Base-by-base conservation (phyloP, 495 filamentous ascomycete genomes). In the Xylaria bambusicola region DNA sequence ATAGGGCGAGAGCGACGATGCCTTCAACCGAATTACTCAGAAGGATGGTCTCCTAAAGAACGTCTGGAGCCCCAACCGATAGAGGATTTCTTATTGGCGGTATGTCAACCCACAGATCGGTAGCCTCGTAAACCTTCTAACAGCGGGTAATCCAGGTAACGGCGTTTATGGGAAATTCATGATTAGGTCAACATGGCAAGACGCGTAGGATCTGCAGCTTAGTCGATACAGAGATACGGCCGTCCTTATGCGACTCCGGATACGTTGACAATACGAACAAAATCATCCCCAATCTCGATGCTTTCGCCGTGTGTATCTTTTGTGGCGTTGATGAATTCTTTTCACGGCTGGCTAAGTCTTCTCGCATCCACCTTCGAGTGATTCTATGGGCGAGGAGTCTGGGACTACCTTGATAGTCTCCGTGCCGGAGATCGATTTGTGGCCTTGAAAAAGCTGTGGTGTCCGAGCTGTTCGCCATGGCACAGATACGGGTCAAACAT, bases 401-500 rank as follows among this genome's bases (percentile, higher is more conserved):
- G 76, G 71, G 70, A 75, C 78, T 83, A 81, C 77, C 50, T 67
- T 65, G 74, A 80, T 83, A 80, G 81, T 67, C 63, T 63, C 68
- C 73, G 55, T 78, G 82, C 82, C 81, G 82, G 67, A 83, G 68
- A 84, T 81, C 60, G 68, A 83, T 18, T 47, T 61, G 27, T 78
- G 81, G 84, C 88, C 88, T 87, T 79, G 84, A 91, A 93, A 90
- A 91, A 93, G 91, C 91, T 85, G 85, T 87, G 79, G 80, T 80
- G 81, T 80, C 78, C 72, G 86, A 90, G 77, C 76, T 73, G 80
- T 84, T 80, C 82, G 79, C 86, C 78, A 81, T 83, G 85, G 91
- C 88, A 95, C 91, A 96, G 91, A 96, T 96, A 96, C 91, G 88
- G 91, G 90, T 82, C 85, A 82, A 78, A 95, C 88, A 96, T 82